Evolutionary conservation across 1,284 basidiomycete species (phyloP).

Genomic region (Crepidotus sp.): DNA sequence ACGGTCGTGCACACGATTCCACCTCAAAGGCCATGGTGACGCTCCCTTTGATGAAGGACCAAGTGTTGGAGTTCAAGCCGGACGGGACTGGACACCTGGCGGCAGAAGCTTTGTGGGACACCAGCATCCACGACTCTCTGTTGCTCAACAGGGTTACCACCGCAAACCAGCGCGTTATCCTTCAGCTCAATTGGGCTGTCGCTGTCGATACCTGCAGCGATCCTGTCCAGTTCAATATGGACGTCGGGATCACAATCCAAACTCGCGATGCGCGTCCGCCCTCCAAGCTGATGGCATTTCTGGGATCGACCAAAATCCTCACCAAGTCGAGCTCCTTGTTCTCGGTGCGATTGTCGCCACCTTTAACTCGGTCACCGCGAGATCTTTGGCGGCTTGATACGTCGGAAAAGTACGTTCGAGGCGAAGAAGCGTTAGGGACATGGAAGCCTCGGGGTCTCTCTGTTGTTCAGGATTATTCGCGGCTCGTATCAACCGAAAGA

Average conservation of each 20-base stretch:
- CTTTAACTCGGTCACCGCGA: conserved; percentile 76
- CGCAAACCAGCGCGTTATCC: conserved; percentile 67
- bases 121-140: conserved; percentile 81
- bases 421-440: conserved; percentile 73
- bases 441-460: conserved; percentile 88
- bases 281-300: conserved; percentile 65
- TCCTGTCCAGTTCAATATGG: conserved; percentile 80
- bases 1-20: conserved; percentile 74
- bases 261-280: conserved; percentile 81
- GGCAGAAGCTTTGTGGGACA: conserved; percentile 85
- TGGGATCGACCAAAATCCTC: conserved; percentile 67
- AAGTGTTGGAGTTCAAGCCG: conserved; percentile 62
- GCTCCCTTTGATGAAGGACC: conserved; percentile 66
- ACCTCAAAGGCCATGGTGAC: conserved; percentile 59
- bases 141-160: conserved; percentile 83
- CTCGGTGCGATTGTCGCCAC: conserved; percentile 72
- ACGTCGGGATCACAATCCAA: conserved; percentile 81
- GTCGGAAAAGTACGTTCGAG: conserved; percentile 85
- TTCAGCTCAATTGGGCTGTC: conserved; percentile 73
- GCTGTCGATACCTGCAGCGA: conserved; percentile 78
- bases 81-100: conserved; percentile 73
- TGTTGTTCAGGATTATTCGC: conserved; percentile 78
- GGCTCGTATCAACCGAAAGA: conserved; percentile 60
- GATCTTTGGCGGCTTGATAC: conserved; percentile 96
- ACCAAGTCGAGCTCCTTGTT: conserved; percentile 78